Base-by-base conservation (phyloP, 345 rosid genomes). In the Erodium maritimum region DNA sequence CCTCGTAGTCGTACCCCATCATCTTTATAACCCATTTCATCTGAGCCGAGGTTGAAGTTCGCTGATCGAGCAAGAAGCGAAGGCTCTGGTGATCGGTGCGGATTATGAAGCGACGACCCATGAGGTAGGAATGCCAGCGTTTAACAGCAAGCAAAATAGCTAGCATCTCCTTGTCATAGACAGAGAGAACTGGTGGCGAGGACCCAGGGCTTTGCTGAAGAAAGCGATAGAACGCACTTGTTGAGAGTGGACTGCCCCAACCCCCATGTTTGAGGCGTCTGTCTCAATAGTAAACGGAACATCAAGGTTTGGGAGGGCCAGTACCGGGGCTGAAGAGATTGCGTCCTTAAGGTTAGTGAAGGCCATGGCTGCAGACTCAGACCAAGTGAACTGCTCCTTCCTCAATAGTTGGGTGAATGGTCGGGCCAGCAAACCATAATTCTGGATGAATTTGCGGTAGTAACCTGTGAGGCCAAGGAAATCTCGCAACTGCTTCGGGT, bases 381-480 rank as follows among this genome's bases (percentile, higher is more conserved):
- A 13, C 58, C 56, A 17, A 0, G 17, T 4, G 17, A 59, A 53
- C 2, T 6, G 14, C 0, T 20, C 29, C 0, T 22, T 7, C 8
- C 52, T 19, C 12, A 24, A 4, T 11, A 59, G 17, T 8, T 14
- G 1, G 0, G 53, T 52, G 0, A 58, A 5, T 4, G 56, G 60
- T 1, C 12, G 0, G 12, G 21, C 11, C 7, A 58, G 2, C 10
- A 8, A 3, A 7, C 48, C 61, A 58, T 29, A 58, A 5, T 48
- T 48, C 23, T 19, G 4, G 17, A 8, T 5, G 19, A 58, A 58
- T 58, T 16, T 12, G n/a, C n/a, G n/a, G n/a, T n/a, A n/a, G n/a
- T n/a, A n/a, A n/a, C 50, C 61, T 4, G 48, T 14, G 2, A 58
- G n/a, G n/a, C 61, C 46, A 14, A 58, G 48, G 50, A 58, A 58